These are phyloP conservation scores for Tulasnella sp. DNA, from an alignment of 768 basidiomycete genomes.

Conservation along the genomic window DNA sequence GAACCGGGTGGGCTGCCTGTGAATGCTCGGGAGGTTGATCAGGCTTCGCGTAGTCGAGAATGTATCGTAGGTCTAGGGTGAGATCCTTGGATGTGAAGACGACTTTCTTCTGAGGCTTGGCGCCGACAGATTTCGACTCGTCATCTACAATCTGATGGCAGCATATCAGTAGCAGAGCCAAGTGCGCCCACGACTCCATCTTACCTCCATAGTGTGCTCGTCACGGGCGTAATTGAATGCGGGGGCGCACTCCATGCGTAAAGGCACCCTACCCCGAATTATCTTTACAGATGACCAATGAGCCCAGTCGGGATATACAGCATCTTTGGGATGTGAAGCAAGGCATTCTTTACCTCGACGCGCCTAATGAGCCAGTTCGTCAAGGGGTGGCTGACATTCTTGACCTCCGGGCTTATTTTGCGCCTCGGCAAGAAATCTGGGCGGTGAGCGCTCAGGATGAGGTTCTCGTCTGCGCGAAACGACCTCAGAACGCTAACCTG, in stretches of 20 bases:
- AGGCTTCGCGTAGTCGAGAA: slow-evolving; percentile 24
- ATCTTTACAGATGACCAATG: slow-evolving; percentile 42
- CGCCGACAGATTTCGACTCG: slow-evolving; percentile 21
- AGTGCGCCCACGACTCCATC: slow-evolving; percentile 15
- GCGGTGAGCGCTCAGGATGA: neutral
- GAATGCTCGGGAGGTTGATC: slow-evolving; percentile 20
- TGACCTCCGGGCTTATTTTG: slow-evolving; percentile 24
- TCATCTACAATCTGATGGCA: slow-evolving; percentile 16
- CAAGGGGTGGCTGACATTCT: slow-evolving; percentile 43
- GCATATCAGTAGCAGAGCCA: slow-evolving; percentile 9
- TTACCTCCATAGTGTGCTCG: slow-evolving; percentile 52
- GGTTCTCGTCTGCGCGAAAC: neutral
- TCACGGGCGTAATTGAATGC: slow-evolving; percentile 92
- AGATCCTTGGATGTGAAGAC: slow-evolving; percentile 50
- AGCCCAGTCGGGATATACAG: neutral
- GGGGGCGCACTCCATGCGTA: slow-evolving; percentile 84
- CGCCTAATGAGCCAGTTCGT: slow-evolving; percentile 78
- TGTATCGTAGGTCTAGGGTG: slow-evolving; percentile 65
- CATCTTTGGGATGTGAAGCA: neutral
- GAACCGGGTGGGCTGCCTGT: slow-evolving; percentile 35
- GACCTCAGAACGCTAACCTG: slow-evolving; percentile 38
- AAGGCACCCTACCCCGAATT: slow-evolving; percentile 69
- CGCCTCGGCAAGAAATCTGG: slow-evolving; percentile 73
- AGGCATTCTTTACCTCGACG: slow-evolving; percentile 43
- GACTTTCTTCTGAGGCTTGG: slow-evolving; percentile 40